Evolutionary conservation across 2,329 filamentous ascomycete genomes (phyloP), one percentile per base, ranked within the genome.

Genomic region (Fusarium sp.): DNA sequence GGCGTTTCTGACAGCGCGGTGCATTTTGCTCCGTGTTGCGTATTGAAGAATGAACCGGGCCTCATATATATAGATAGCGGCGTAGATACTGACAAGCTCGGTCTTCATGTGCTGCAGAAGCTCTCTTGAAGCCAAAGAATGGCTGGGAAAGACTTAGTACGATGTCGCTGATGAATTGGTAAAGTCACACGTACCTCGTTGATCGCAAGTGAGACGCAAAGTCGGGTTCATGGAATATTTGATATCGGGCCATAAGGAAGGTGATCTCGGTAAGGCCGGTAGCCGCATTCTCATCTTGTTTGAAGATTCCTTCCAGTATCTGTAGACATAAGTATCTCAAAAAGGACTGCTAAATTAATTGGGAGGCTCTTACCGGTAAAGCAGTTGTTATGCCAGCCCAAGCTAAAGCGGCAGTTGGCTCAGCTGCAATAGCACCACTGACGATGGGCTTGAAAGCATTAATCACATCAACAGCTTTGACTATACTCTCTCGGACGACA

Each of bases 251-350:
- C 6, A 64, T 30, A 6, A 64, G 27, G 21, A 60, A 64, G 3
- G 46, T 7, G 12, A 64, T 64, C 2, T 45, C 40, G 13, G 14
- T 55, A 4, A 60, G 20, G 10, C 61, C 56, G 4, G 49, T 47
- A 3, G 56, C 56, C n/a, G 61, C 49, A 40, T 60, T 50, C 18
- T 65, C 51, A 11, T 65, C 57, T 40, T 62, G 46, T 13, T 57
- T 18, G 12, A 37, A 57, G 0, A 40, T 4, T 4, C 18, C 41
- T 13, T 65, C 62, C 7, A 65, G 23, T 9, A 65, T 55, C 47
- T 28, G 27, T 28, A 12, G 27, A 12, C 10, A 12, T 28, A 10
- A 9, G 27, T 28, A 10, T 11, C 3, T 27, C 1, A 25, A 9
- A 2, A 25, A 25, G 7, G 25, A 2, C 25, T 25, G 9, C 9